Evolutionary conservation across 139 green algal genomes (phyloP).

Genomic region (Chlamydomonas sp.): DNA sequence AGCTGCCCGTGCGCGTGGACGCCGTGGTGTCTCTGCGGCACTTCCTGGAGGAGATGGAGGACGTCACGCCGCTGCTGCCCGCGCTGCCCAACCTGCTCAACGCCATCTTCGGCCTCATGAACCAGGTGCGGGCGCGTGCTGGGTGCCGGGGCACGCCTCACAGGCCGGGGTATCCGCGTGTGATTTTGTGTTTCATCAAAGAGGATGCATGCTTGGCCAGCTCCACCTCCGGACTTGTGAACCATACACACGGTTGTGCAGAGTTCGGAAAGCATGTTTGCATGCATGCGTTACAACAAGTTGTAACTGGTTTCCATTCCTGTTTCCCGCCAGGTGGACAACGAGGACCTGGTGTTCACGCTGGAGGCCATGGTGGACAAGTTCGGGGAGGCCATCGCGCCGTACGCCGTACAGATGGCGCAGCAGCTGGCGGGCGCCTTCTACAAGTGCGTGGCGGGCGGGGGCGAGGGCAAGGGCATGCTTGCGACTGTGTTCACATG

Average conservation of each 20-base stretch:
- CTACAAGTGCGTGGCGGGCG: constrained; percentile 36
- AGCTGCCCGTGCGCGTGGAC: constrained; percentile 93
- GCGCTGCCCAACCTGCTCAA: constrained; percentile 89
- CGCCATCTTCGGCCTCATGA: constrained; percentile 91
- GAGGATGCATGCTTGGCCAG: too few species aligned
- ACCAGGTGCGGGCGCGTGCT: constrained; percentile 67
- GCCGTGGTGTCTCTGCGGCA: constrained; percentile 83
- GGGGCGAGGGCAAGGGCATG: too few species aligned
- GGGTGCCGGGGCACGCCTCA: background rate
- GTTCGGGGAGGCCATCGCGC: constrained; percentile 92
- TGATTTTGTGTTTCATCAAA: too few species aligned
- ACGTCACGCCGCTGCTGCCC: constrained; percentile 76
- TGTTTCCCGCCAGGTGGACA: constrained; percentile 75
- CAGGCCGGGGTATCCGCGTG: background rate
- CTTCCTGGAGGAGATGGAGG: constrained; percentile 89
- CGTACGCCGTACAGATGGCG: constrained; percentile 86
- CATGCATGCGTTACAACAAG: background rate
- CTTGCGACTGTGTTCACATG: too few species aligned
- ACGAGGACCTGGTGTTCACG: constrained; percentile 93
- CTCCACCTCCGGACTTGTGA: too few species aligned
- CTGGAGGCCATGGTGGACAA: constrained; percentile 97
- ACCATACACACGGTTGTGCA: background rate
- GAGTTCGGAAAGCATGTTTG: background rate
- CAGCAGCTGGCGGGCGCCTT: constrained; percentile 80
- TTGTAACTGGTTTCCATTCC: background rate